Conservation (phyloP, 257 asterid species). For the Penstemon barbatus region DNA sequence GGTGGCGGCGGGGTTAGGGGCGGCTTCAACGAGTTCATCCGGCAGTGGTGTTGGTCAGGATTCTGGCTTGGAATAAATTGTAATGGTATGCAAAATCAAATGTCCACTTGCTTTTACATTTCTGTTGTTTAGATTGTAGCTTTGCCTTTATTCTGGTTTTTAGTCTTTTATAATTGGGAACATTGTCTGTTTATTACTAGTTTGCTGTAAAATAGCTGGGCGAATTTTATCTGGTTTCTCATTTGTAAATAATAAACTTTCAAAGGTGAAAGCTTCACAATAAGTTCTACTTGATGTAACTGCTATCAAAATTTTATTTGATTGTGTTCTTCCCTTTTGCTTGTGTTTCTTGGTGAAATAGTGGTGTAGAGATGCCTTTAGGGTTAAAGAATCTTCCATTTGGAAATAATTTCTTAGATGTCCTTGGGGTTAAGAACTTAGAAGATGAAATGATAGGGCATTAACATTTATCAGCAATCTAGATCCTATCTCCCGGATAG, state of each 20-base stretch:
- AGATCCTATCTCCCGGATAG: not conserved
- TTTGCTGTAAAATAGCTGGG: constrained; percentile 23
- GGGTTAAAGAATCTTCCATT: not conserved
- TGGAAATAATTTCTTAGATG: not conserved
- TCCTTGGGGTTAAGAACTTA: not conserved
- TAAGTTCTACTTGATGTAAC: constrained; percentile 27
- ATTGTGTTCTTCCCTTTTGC: constrained; percentile 8
- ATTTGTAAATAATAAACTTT: constrained; percentile 43
- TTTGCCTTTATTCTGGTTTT: constrained; percentile 15
- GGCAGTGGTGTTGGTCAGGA: constrained; percentile 22
- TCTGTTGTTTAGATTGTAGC: constrained; percentile 35
- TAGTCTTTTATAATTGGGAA: constrained; percentile 26
- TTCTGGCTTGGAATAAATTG: constrained; percentile 32
- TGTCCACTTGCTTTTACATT: constrained; percentile 29
- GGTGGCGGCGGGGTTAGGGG: constrained; percentile 39
- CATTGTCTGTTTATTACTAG: constrained; percentile 31
- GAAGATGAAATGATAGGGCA: too few species aligned
- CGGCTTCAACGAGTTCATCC: constrained; percentile 37
- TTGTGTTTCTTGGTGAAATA: too few species aligned
- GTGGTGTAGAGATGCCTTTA: too few species aligned
- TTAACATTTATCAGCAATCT: too few species aligned
- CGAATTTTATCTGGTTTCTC: constrained; percentile 30
- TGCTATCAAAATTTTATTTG: constrained; percentile 12
- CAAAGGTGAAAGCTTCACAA: constrained; percentile 24
- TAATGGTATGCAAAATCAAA: constrained; percentile 28